Evolutionary conservation across 495 filamentous ascomycete species (phyloP).

Genomic region (Aspergillus steynii): DNA sequence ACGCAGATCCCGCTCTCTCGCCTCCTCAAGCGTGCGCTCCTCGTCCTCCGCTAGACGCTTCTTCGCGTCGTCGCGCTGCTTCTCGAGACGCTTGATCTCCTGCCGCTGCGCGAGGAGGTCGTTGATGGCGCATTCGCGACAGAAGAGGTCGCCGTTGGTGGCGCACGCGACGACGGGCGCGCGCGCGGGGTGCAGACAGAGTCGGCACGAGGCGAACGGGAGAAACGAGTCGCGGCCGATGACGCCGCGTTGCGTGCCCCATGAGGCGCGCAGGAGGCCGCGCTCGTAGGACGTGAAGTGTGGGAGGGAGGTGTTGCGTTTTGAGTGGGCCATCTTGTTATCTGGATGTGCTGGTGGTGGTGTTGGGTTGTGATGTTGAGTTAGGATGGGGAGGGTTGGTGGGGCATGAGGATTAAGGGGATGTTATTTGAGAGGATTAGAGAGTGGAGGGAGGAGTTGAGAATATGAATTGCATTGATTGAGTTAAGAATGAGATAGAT

Average conservation of each 20-base stretch:
- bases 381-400: neutral
- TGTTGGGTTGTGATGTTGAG: neutral
- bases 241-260: constrained; percentile 80
- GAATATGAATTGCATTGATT: neutral
- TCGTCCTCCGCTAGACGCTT: constrained; percentile 43
- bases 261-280: constrained; percentile 70
- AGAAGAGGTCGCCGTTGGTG: constrained; percentile 89
- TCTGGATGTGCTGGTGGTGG: neutral
- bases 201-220: constrained; percentile 83
- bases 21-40: constrained; percentile 37
- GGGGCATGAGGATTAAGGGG: neutral
- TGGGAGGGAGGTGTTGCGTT: constrained; percentile 93
- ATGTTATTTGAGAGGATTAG: neutral
- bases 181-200: constrained; percentile 83
- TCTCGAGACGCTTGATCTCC: constrained; percentile 85
- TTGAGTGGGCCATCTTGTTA: constrained; percentile 52
- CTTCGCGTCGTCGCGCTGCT: constrained; percentile 56
- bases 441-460: neutral
- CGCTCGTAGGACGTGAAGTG: constrained; percentile 96
- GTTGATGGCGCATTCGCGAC: constrained; percentile 87
- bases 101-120: constrained; percentile 89
- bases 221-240: constrained; percentile 92
- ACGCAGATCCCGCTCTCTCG: constrained; percentile 30
- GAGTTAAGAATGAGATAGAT: neutral
- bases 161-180: constrained; percentile 79